These are phyloP conservation scores for Daldinia caldariorum DNA, from an alignment of 495 filamentous ascomycete genomes.

Conservation along the genomic window DNA sequence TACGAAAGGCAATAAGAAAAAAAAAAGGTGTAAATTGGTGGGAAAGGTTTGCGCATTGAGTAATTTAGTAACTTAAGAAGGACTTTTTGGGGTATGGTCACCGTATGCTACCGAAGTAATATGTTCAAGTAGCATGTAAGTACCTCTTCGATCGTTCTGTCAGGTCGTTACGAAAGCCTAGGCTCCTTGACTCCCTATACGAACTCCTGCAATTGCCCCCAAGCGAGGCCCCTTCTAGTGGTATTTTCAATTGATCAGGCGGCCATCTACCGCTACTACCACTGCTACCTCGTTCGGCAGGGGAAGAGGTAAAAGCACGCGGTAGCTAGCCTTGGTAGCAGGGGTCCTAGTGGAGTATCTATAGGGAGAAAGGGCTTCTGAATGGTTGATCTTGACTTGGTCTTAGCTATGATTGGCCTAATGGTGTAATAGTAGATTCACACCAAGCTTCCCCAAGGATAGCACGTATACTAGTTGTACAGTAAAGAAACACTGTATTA, in stretches of 20 bases:
- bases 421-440: constrained; percentile 21
- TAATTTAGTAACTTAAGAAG: constrained; percentile 2
- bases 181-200: constrained; percentile 28
- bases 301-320: constrained; percentile 35
- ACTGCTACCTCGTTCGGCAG: constrained; percentile 25
- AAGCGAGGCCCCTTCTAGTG: constrained; percentile 25
- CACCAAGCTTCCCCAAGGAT: constrained; percentile 33
- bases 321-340: constrained; percentile 16
- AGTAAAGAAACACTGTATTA: constrained; percentile 27
- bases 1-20: constrained; percentile 1
- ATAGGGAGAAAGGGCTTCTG: constrained; percentile 26
- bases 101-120: neutral
- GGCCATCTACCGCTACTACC: constrained; percentile 19
- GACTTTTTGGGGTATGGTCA: neutral
- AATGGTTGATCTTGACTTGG: constrained; percentile 29
- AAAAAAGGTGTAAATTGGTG: constrained; percentile 8
- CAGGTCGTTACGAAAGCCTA: constrained; percentile 8
- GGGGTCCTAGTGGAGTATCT: constrained; percentile 26
- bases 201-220: constrained; percentile 10
- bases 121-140: too few species aligned
- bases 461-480: constrained; percentile 22
- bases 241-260: constrained; percentile 39
- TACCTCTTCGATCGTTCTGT: too few species aligned
- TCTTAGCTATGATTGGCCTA: constrained; percentile 18
- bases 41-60: constrained; percentile 16